Percentiles rank a stretch among this genome's conserved stretches.
phyloP scores from a whole-genome alignment of 192 early-diverging fungal species.

The Coemansia sp. region DNA sequence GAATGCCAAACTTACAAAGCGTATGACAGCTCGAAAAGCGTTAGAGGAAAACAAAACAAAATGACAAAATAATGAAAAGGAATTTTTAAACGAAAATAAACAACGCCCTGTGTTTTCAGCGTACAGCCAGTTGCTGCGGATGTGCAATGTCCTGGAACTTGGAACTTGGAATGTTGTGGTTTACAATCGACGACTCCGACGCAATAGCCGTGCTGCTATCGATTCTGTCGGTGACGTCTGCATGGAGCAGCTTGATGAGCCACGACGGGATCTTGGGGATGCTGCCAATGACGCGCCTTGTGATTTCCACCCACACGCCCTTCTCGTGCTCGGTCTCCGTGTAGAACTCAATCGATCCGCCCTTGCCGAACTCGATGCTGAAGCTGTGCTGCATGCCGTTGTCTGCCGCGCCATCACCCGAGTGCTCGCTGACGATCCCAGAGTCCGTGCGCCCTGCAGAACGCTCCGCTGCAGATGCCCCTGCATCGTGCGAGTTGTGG shows the following conservation, averaged over 20 bases:
- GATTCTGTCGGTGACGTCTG: slow-evolving; percentile 46
- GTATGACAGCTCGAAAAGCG: not conserved
- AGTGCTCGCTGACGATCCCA: slow-evolving; percentile 31
- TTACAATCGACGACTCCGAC: slow-evolving; percentile 35
- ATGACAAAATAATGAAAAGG: not conserved
- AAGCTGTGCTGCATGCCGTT: slow-evolving; percentile 55
- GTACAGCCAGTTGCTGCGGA: slow-evolving; percentile 18
- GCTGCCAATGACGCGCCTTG: slow-evolving; percentile 36
- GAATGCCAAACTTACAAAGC: not conserved
- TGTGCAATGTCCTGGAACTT: slow-evolving; percentile 36
- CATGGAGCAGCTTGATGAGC: slow-evolving; percentile 55
- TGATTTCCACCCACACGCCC: slow-evolving; percentile 50
- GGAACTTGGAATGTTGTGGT: slow-evolving; percentile 30
- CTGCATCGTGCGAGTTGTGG: not conserved
- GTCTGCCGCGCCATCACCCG: slow-evolving; percentile 16
- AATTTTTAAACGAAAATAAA: not conserved
- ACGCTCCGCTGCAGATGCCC: not conserved
- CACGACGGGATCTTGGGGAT: slow-evolving; percentile 55
- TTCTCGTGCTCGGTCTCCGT: slow-evolving; percentile 46
- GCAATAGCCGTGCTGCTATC: slow-evolving; percentile 11
- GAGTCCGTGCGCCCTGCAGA: slow-evolving; percentile 25
- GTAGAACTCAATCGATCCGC: slow-evolving; percentile 53
- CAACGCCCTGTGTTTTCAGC: not conserved
- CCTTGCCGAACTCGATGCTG: slow-evolving; percentile 53
- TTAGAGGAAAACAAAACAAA: not conserved